These are phyloP conservation scores for Metrosideros polymorpha DNA, from an alignment of 441 rosid species.

Conservation along the genomic window DNA sequence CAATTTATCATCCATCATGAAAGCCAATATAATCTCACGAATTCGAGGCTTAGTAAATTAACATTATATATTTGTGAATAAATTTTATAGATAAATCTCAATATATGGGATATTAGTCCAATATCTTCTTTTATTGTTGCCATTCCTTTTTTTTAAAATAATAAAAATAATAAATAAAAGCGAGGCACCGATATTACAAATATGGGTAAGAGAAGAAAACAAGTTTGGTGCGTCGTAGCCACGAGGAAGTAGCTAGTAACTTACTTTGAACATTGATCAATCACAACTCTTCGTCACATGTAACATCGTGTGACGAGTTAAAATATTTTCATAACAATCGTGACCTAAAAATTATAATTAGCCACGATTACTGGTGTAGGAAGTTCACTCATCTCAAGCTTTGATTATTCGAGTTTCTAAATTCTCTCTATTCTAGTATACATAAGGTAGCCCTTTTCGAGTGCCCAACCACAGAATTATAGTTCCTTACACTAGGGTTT, in stretches of 20 bases:
- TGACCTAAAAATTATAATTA: too few species aligned
- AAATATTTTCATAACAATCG: too few species aligned
- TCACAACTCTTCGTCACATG: neutral
- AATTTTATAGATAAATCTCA: neutral
- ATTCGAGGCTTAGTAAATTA: too few species aligned
- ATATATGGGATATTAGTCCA: neutral
- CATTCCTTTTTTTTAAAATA: neutral
- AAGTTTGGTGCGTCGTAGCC: neutral
- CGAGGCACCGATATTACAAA: neutral
- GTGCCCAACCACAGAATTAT: neutral
- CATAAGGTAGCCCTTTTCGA: neutral
- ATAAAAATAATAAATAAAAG: constrained; percentile 3
- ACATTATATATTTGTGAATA: neutral
- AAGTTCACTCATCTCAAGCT: neutral
- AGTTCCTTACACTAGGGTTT: neutral
- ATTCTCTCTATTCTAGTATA: neutral
- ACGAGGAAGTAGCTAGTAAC: neutral
- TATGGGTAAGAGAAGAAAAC: neutral
- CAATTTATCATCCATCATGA: too few species aligned
- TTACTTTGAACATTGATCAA: neutral
- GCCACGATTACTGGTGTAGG: neutral
- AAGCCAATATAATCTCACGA: too few species aligned
- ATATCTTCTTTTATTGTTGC: neutral
- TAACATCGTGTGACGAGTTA: too few species aligned
- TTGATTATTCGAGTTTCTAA: neutral